Base-by-base conservation (phyloP, 2,329 filamentous ascomycete genomes). In the Sporothrix mexicana region DNA sequence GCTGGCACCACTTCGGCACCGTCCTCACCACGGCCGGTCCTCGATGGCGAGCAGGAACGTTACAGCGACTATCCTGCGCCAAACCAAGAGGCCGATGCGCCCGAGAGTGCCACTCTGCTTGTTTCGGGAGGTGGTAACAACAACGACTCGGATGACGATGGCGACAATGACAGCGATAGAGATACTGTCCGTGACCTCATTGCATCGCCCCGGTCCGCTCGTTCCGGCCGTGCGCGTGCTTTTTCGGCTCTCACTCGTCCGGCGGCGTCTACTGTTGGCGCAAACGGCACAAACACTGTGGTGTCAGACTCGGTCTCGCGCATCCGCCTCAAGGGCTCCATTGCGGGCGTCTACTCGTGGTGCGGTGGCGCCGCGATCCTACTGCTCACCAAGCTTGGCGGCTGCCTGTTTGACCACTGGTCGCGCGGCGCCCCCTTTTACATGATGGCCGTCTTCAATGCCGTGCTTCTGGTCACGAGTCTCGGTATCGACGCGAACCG, bases 261-360 rank as follows among this genome's bases (percentile, higher is more conserved):
- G 66, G 55, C 67, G 3, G n/a, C 49, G 1, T 4, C 64, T 1
- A 23, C 67, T 1, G 9, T 41, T 15, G 23, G 23, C 10, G n/a
- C 25, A 9, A 17, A 30, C 3, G 23, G 23, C 10, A 23, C 25
- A 9, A 17, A 30, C 3, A 23, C 30, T 2, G 3, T 51, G 13
- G 15, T 57, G 17, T 20, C 23, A 30, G 53, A 51, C 9, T 25
- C 36, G 0, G 79, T 82, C 17, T 86, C 86, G 9, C 82, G 88
- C 15, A 85, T 89, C 51, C 83, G 85, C 43, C 87, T 98, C 70
- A 98, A 98, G 83, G 96, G 96, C 13, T 95, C 93, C 15, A 96
- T 99, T 76, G 95, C 96, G 0, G 96, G 96, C 1, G 91, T 98
- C 0, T 99, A 99, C 81, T 97, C 93, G 70, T 88, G 97, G 75